A percentile compares a stretch with the other conserved stretches of the same genome.
Conservation (phyloP, 495 filamentous ascomycete species). For the Aspergillus steynii region DNA sequence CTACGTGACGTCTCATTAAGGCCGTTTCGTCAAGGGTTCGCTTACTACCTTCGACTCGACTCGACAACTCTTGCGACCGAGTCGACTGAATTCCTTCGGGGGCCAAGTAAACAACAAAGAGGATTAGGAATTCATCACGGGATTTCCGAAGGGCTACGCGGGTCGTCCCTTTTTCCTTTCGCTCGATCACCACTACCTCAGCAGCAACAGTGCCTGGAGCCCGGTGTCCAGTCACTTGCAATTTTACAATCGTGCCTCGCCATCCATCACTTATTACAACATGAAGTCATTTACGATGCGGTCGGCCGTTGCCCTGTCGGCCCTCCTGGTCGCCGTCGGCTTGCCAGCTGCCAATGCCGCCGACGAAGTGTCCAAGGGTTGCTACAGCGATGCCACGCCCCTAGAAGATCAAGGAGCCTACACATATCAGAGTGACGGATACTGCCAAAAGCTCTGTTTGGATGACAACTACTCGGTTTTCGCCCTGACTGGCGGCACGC, state of each 20-base stretch:
- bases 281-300: conserved; percentile 35
- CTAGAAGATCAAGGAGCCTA: conserved; percentile 39
- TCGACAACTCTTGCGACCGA: conserved; percentile 1
- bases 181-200: conserved; percentile 21
- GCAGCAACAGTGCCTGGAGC: conserved; percentile 24
- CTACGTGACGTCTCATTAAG: conserved; percentile 2
- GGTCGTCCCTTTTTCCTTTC: conserved; percentile 45
- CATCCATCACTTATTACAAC: conserved; percentile 18
- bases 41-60: conserved; percentile 1
- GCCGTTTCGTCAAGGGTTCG: not conserved
- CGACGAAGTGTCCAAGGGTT: conserved; percentile 32
- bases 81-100: conserved; percentile 1
- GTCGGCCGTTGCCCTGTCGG: conserved; percentile 29
- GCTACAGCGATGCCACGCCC: conserved; percentile 26
- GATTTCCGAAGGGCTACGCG: conserved; percentile 44
- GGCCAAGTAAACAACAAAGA: not conserved
- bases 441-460: conserved; percentile 45
- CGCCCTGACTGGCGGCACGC: conserved; percentile 39
- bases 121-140: conserved; percentile 2
- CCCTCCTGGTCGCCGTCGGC: conserved; percentile 29
- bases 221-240: conserved; percentile 14
- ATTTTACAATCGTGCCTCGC: conserved; percentile 3
- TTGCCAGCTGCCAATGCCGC: conserved; percentile 22
- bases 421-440: conserved; percentile 50
- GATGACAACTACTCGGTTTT: conserved; percentile 37